Evolutionary conservation across 2,329 filamentous ascomycete genomes (phyloP).

Genomic region (Elsinoe perseae): DNA sequence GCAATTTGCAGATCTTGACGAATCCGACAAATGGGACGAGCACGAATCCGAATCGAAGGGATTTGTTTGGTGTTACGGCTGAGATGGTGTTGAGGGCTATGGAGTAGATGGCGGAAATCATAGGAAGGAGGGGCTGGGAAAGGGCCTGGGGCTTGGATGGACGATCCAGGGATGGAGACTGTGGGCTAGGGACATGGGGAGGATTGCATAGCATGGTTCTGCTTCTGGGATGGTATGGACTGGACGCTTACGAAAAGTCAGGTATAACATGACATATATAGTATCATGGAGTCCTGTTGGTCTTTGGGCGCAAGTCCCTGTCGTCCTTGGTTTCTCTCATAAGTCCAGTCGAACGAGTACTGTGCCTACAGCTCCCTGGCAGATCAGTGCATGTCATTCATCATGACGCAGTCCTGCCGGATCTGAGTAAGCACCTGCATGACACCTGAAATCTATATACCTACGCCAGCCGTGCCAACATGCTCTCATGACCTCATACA

Average conservation of each 20-base stretch:
- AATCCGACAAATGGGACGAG: constrained; percentile 10
- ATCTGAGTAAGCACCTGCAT: too few species aligned
- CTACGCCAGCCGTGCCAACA: not conserved
- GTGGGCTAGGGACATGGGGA: not conserved
- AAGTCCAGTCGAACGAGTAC: too few species aligned
- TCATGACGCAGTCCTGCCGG: too few species aligned
- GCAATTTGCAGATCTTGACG: constrained; percentile 32
- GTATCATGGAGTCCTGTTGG: too few species aligned
- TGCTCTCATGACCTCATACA: constrained; percentile 3
- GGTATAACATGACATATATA: too few species aligned
- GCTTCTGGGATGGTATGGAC: not conserved
- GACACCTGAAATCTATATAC: too few species aligned
- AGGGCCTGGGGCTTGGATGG: too few species aligned
- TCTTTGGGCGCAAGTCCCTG: too few species aligned
- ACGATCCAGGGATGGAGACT: not conserved
- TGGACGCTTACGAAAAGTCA: not conserved
- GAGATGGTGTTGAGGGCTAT: constrained; percentile 5
- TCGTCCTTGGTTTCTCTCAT: too few species aligned
- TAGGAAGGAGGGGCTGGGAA: not conserved
- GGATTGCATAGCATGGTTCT: not conserved
- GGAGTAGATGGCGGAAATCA: not conserved
- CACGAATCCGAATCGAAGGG: not conserved
- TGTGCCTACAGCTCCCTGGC: too few species aligned
- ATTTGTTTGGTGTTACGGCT: not conserved
- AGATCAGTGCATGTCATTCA: too few species aligned